Base-by-base conservation (phyloP, 2,329 filamentous ascomycete species). In the Neoarthrinium moseri region DNA sequence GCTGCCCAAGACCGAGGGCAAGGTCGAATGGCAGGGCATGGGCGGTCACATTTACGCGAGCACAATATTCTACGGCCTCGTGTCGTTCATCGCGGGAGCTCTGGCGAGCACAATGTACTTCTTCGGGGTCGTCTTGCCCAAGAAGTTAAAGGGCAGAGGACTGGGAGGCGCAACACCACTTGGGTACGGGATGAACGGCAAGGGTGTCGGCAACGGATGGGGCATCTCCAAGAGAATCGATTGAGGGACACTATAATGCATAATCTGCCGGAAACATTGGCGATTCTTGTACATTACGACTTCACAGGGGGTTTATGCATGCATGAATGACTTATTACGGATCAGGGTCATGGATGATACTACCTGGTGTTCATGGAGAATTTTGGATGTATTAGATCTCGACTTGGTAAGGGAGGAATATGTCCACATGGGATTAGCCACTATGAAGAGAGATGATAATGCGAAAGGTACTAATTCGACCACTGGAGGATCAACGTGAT, bases 1-100 rank as follows among this genome's bases (percentile, higher is more conserved):
- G 29, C 71, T 92, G 52, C 88, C 87, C 52, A 78, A 77, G 63
- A 81, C 75, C n/a, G 81, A 83, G 63, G 82, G 82, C 10, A 73
- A 70, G 50, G 79, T 85, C 5, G 80, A 83, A 65, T 85, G 82
- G 82, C 73, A 77, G 49, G 82, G 82, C 4, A 75, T 85, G 66
- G 81, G 81, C 13, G 80, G 81, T 0, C 81, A 84, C 53, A 73
- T 84, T 24, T 83, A 81, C 58, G 77, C 80, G 6, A 82, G 79
- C 61, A 84, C 80, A 24, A 64, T 84, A 1, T 84, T 84, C 50
- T 85, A 85, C 65, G 73, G 75, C 47, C 54, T 84, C 8, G 72
- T 83, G 2, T 77, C 78, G 6, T 84, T 84, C 54, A 63, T 74
- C 11, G 78, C 81, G 0, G 82, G 82, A 7, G 64, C 70, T 2